Evolutionary conservation across 371 early-diverging fungal genomes (phyloP), one percentile per base, ranked within the genome.

Genomic region (Mucor irregularis): DNA sequence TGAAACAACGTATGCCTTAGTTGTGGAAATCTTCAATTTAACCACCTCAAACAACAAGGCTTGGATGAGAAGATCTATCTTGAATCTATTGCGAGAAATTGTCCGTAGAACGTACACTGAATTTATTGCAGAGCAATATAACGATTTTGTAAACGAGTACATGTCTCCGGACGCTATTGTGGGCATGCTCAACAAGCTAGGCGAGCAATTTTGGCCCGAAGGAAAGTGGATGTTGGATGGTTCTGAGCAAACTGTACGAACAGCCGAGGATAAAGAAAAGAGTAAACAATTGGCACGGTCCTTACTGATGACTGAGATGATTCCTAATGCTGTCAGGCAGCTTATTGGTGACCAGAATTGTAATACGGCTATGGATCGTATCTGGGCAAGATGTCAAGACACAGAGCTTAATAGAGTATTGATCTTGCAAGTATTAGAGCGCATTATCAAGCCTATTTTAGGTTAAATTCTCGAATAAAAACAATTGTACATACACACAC

Each of bases 301-400:
- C 0, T 11, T 79, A 33, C 34, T 79, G 22, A 69, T 74, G 58
- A 49, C 51, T 13, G 52, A 62, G 19, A 61, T 71, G 10, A 69
- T 79, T 8, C 79, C 79, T 4, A 59, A 49, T 19, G 64, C 72
- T 2, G 70, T 76, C 10, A 56, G 76, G 8, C 79, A 79, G 17
- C 28, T 79, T 11, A 69, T 79, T 53, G 79, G 79, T 11, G 79
- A 79, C 13, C 72, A 76, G 45, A 79, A 79, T 16, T 71, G 69
- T 35, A 69, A 58, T 37, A 60, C 52, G 10, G 69, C 79, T 0
- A 79, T 79, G 79, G 72, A 79, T 55, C 59, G 76, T n/a, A 57
- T 79, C 3, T 79, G 76, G 76, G 49, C 56, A 14, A 63, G 79
- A 33, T 56, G 53, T 8, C 79, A 79, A 38, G 64, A 74, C 39